Percentiles rank a stretch among this genome's conserved stretches.
Evolutionary conservation across 2,329 filamentous ascomycete species (phyloP).

Genomic region (Huntiella bhutanensis): DNA sequence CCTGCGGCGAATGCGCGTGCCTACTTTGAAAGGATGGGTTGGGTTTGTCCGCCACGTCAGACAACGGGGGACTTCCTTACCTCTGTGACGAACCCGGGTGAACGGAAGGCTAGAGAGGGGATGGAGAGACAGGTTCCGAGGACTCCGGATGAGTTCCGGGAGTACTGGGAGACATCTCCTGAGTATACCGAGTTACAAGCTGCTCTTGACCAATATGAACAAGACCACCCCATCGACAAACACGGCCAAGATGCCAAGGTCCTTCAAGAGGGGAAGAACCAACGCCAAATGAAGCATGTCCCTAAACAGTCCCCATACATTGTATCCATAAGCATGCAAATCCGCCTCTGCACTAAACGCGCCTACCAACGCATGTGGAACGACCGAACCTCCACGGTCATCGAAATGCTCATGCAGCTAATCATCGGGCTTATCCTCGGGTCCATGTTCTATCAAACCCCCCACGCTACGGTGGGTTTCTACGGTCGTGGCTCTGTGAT

Average conservation of each 20-base stretch:
- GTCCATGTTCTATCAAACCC: slow-evolving; percentile 37
- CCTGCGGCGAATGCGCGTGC: slow-evolving; percentile 37
- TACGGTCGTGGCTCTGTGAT: slow-evolving; percentile 35
- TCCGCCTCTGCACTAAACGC: slow-evolving; percentile 30
- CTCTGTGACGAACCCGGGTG: slow-evolving; percentile 43
- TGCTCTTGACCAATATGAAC: slow-evolving; percentile 33
- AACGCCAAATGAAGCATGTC: slow-evolving; percentile 31
- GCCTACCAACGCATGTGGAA: slow-evolving; percentile 34
- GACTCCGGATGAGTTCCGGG: slow-evolving; percentile 50
- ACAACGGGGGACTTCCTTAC: slow-evolving; percentile 54
- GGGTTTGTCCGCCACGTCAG: slow-evolving; percentile 45
- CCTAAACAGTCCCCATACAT: slow-evolving; percentile 37
- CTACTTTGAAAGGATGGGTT: slow-evolving; percentile 54
- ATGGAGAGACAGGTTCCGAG: slow-evolving; percentile 44
- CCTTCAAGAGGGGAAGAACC: slow-evolving; percentile 29
- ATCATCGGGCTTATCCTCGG: slow-evolving; percentile 42
- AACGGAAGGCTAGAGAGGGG: slow-evolving; percentile 35
- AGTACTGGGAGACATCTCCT: slow-evolving; percentile 25
- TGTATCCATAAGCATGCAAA: slow-evolving; percentile 35
- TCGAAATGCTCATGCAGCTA: slow-evolving; percentile 27
- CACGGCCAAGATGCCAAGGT: slow-evolving; percentile 21
- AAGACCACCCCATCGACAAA: slow-evolving; percentile 24
- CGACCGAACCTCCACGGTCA: slow-evolving; percentile 29
- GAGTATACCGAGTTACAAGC: slow-evolving; percentile 24
- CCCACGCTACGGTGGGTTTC: slow-evolving; percentile 31